Base-by-base conservation (phyloP, 208 protist genomes). In the Trypanosoma theileri region DNA sequence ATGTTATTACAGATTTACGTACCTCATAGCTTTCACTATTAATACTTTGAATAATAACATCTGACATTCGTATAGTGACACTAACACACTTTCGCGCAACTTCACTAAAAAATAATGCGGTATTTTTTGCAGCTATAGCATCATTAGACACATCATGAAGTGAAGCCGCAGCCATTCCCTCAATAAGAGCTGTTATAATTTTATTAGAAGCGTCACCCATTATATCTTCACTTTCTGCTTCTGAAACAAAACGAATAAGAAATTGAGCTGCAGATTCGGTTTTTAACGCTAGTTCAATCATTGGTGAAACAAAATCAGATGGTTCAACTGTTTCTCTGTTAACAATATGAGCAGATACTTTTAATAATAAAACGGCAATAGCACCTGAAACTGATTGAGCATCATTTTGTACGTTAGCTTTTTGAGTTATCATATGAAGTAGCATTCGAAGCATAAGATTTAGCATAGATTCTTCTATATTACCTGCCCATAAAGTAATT, bases 21-120 rank as follows among this genome's bases (percentile, higher is more conserved):
- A 96, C 55, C 50, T 96, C 91, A 60, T 96, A 93, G 59, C 75
- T 96, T 62, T 96, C 91, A 59, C 86, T 89, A 46, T 90, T 77
- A 31, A 94, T 62, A 8, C 79, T 83, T 21, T 84, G 80, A 19
- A 86, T 56, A 64, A 94, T 75, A 1, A 83, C 35, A 13, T 88
- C 69, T 3, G 82, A 48, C 73, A 92, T 85, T 51, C 82, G 81
- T 42, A 84, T 74, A 45, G 84, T 83, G 26, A 88, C 84, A 63
- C 85, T 94, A n/a, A 96, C 79, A 69, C 86, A 85, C 56, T 79
- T 82, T 67, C 80, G 79, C 13, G 91, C 71, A 48, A 96, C 86
- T 56, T 94, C 88, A 50, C 68, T 79, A 65, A 96, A 84, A 68
- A 94, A 94, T 41, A 80, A 55, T 13, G 91, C 79, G 12, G 92